Base-by-base conservation (phyloP, 306 rosid genomes). In the Rosa chinensis region DNA sequence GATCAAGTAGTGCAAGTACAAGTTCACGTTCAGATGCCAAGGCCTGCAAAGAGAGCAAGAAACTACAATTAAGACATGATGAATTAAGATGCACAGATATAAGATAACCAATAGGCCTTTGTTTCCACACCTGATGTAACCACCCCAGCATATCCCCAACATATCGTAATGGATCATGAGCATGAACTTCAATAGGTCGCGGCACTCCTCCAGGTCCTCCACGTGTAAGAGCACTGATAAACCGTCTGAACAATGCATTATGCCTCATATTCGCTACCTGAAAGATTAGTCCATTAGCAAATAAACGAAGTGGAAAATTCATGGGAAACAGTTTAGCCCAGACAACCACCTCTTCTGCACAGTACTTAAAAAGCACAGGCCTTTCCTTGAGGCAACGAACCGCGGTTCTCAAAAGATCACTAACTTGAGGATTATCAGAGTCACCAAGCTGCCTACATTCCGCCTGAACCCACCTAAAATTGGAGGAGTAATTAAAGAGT, bases 171-270 rank as follows among this genome's bases (percentile, higher is more conserved):
- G 98, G 98, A 82, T 95, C 99, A 84, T 95, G 97, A 75, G 99
- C 99, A 76, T 95, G 99, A 74, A 95, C 98, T 89, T 95, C 99
- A 84, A 95, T 95, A n/a, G 99, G 99, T 40, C 99, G 96, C 70
- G 99, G 98, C 90, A 95, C 73, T 72, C 98, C 98, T 82, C 98
- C 97, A 37, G 99, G 99, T 76, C 98, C 99, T 72, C 98, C 99
- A 17, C 97, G 97, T 9, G 99, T 93, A 69, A 95, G 99, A 73
- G 99, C 97, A 85, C 94, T 91, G 80, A 95, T 95, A 84, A 95
- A 95, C 85, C 99, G 88, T 84, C 99, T 85, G 86, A 95, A 95
- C 32, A 95, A 87, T 70, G 96, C 97, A 82, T 95, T 95, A 74
- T 92, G 99, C 87, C 99, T 92, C 97, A 92, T 93, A 82, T 91